Evolutionary conservation across 805 yeast genomes (phyloP), one percentile per base, ranked within the genome.

Genomic region (Starmerella vaccinii): DNA sequence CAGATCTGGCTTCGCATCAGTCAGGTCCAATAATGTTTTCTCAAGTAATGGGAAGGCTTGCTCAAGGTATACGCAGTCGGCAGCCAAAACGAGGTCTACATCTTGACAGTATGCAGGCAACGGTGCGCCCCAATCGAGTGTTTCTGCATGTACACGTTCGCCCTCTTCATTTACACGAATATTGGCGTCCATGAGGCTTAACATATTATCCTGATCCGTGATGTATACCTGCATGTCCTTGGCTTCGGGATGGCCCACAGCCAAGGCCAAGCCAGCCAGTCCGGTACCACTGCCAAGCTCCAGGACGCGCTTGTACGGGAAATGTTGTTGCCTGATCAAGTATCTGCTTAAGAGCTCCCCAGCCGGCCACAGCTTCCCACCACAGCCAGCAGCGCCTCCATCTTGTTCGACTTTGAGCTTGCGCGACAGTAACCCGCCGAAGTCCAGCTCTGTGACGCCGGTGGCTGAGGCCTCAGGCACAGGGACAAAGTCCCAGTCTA

Each of bases 281-380:
- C 82, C 82, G 0, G 82, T 77, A 3, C 82, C 82, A 51, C 77
- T 70, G 0, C 82, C 82, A 16, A 77, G 62, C 55, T 77, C 82
- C 12, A 77, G 58, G 4, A 76, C 66, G 32, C 66, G 67, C 15
- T 51, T 51, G 29, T 52, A 48, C 5, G 48, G 51, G 1, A 47
- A 30, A 1, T 53, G 44, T 1, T 66, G 63, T 21, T 65, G 60
- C 15, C 65, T 53, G 41, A 62, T 59, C 51, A 76, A 53, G 52
- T 76, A 77, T 35, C 73, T 65, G 13, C 79, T 69, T 18, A 77
- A 63, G 42, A 76, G 64, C 49, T 76, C 78, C 16, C 82, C 82
- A 9, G 82, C 80, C 1, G 78, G 69, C 82, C 82, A 77, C 4
- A 77, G 67, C 51, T 76, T 73, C 3, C 82, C 82, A n/a, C 82